These are phyloP conservation scores for Clarireedia monteithiana DNA, from an alignment of 2,329 filamentous ascomycete genomes.

Conservation along the genomic window DNA sequence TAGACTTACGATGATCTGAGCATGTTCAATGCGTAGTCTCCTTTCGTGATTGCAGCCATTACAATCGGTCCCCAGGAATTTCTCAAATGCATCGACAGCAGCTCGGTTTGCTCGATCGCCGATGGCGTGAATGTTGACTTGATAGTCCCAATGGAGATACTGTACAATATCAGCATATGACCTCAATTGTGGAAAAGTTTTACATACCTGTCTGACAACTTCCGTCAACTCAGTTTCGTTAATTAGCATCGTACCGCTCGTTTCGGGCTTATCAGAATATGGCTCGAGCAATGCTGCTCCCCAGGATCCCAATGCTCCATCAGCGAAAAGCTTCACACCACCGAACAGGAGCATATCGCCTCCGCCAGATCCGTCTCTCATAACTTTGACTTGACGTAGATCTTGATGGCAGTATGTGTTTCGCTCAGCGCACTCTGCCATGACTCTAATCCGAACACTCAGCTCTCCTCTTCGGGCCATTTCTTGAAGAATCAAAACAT, in stretches of 20 bases:
- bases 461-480: slow-evolving; percentile 45
- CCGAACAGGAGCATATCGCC: slow-evolving; percentile 40
- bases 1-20: slow-evolving; percentile 50
- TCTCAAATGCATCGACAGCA: slow-evolving; percentile 54
- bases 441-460: slow-evolving; percentile 58
- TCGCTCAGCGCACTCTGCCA: slow-evolving; percentile 57
- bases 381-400: slow-evolving; percentile 16
- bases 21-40: slow-evolving; percentile 62
- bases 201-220: slow-evolving; percentile 36
- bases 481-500: slow-evolving; percentile 46
- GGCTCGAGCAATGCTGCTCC: slow-evolving; percentile 65
- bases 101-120: slow-evolving; percentile 61
- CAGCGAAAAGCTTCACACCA: slow-evolving; percentile 64
- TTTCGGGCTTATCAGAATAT: slow-evolving; percentile 55
- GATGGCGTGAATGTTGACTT: slow-evolving; percentile 67
- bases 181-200: neutral
- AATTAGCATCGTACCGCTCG: slow-evolving; percentile 57
- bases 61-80: slow-evolving; percentile 47
- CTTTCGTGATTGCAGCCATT: slow-evolving; percentile 44
- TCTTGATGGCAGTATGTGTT: slow-evolving; percentile 54
- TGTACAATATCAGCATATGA: slow-evolving; percentile 16
- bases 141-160: slow-evolving; percentile 51
- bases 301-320: slow-evolving; percentile 64
- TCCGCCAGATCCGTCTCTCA: slow-evolving; percentile 17
- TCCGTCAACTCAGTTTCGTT: slow-evolving; percentile 50